Evolutionary conservation across 2,329 filamentous ascomycete genomes (phyloP).

Genomic region (Calonectria pteridis): DNA sequence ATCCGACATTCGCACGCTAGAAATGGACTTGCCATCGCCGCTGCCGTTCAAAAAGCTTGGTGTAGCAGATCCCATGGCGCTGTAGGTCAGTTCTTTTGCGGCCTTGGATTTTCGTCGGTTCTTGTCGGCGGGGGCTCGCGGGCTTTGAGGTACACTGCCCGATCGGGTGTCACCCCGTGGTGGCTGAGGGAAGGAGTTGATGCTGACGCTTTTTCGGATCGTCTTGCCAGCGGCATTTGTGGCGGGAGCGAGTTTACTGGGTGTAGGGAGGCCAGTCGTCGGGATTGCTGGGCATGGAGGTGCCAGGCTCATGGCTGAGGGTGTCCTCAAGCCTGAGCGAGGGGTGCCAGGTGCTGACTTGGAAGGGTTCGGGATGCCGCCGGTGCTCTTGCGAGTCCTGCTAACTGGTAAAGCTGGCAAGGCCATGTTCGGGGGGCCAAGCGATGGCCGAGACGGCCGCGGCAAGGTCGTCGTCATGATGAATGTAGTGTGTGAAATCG

Average conservation of each 20-base stretch:
- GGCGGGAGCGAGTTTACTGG: slow-evolving; percentile 65
- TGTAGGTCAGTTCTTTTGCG: slow-evolving; percentile 63
- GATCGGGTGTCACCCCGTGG: slow-evolving; percentile 57
- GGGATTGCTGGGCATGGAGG: slow-evolving; percentile 66
- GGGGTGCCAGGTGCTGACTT: slow-evolving; percentile 62
- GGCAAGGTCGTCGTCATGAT: slow-evolving; percentile 69
- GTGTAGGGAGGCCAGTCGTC: slow-evolving; percentile 66
- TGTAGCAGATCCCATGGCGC: slow-evolving; percentile 63
- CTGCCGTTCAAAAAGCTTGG: slow-evolving; percentile 85
- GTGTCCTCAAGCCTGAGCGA: slow-evolving; percentile 69
- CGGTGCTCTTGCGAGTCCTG: slow-evolving; percentile 79
- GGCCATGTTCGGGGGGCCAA: slow-evolving; percentile 78
- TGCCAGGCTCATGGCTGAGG: slow-evolving; percentile 66
- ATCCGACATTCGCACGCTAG: slow-evolving; percentile 76
- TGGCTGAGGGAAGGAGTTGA: slow-evolving; percentile 92
- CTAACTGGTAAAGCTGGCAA: slow-evolving; percentile 80
- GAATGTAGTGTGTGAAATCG: slow-evolving; percentile 18
- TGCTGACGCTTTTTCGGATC: slow-evolving; percentile 89
- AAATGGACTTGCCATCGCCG: slow-evolving; percentile 81
- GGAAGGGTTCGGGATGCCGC: slow-evolving; percentile 56
- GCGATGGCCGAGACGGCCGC: slow-evolving; percentile 74
- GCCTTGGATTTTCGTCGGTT: slow-evolving; percentile 67
- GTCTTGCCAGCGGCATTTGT: slow-evolving; percentile 74
- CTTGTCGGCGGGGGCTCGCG: slow-evolving; percentile 63
- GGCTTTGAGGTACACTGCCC: slow-evolving; percentile 73